phyloP scores from a whole-genome alignment of 306 rosid species.

The Inga laurina region DNA sequence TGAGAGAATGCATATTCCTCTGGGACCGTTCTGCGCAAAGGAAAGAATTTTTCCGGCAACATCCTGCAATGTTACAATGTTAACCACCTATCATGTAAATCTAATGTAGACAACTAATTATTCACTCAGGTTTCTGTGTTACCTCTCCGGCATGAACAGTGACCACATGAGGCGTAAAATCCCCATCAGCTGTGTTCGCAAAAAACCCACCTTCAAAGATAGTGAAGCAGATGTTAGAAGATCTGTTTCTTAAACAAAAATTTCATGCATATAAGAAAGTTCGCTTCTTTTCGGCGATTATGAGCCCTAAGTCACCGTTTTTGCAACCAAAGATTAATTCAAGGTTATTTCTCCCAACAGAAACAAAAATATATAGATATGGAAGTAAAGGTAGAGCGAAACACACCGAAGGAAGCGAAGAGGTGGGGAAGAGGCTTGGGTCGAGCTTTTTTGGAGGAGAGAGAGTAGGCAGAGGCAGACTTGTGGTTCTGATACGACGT shows the following conservation, averaged over 20 bases:
- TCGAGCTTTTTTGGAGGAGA: conserved; percentile 45
- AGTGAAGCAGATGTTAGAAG: conserved; percentile 28
- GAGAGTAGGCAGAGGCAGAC: conserved; percentile 31
- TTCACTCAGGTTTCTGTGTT: conserved; percentile 10
- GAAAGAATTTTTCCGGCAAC: conserved; percentile 70
- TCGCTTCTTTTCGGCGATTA: conserved; percentile 32
- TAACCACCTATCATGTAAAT: not conserved
- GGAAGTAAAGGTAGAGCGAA: not conserved
- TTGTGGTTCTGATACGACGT: conserved; percentile 15
- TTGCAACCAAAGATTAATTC: not conserved
- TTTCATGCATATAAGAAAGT: conserved; percentile 24
- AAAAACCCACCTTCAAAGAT: conserved; percentile 60
- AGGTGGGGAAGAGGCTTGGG: conserved; percentile 49
- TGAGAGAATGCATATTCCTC: conserved; percentile 75
- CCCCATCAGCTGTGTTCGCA: conserved; percentile 58
- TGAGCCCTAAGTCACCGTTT: conserved; percentile 16
- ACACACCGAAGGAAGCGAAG: conserved; percentile 59
- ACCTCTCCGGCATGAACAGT: conserved; percentile 80
- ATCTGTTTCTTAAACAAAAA: not conserved
- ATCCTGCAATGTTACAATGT: conserved; percentile 51
- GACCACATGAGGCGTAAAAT: conserved; percentile 71
- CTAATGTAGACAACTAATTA: not conserved
- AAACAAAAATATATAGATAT: too few species aligned
- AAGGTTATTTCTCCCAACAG: not conserved
- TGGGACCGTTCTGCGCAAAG: conserved; percentile 62